Conservation (phyloP, 2,329 filamentous ascomycete species). For the Hortaea werneckii region DNA sequence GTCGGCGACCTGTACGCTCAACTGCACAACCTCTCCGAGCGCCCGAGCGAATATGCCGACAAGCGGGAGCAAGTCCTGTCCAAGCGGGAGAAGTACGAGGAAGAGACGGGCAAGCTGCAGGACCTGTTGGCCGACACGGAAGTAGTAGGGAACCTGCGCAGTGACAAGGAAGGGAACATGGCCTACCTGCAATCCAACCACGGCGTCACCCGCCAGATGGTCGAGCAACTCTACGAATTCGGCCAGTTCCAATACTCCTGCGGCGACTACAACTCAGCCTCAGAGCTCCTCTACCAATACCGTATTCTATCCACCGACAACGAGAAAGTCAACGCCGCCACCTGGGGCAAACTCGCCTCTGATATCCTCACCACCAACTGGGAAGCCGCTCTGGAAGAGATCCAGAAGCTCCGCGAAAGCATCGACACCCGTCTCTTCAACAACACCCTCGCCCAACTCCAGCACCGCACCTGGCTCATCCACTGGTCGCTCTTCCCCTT, state of each 20-base stretch:
- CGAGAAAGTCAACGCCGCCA: slow-evolving; percentile 90
- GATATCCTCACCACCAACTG: slow-evolving; percentile 94
- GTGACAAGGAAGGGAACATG: slow-evolving; percentile 98
- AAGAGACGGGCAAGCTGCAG: slow-evolving; percentile 80
- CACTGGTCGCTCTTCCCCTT: slow-evolving; percentile 99
- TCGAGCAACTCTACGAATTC: slow-evolving; percentile 89
- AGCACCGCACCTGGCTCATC: slow-evolving; percentile 92
- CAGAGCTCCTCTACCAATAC: slow-evolving; percentile 94
- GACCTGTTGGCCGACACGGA: slow-evolving; percentile 79
- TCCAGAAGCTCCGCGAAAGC: slow-evolving; percentile 78
- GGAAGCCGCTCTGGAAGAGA: slow-evolving; percentile 85
- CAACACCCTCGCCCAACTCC: slow-evolving; percentile 89
- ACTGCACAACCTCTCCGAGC: slow-evolving; percentile 66
- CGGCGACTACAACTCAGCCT: slow-evolving; percentile 81
- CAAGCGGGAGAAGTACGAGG: slow-evolving; percentile 71
- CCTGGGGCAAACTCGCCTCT: slow-evolving; percentile 94
- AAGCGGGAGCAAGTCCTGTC: slow-evolving; percentile 83
- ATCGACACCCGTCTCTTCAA: slow-evolving; percentile 94
- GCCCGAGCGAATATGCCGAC: slow-evolving; percentile 75
- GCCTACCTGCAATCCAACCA: slow-evolving; percentile 96
- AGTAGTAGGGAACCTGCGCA: slow-evolving; percentile 81
- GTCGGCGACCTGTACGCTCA: slow-evolving; percentile 86
- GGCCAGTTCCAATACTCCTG: slow-evolving; percentile 98
- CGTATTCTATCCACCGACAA: slow-evolving; percentile 96
- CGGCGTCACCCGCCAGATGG: slow-evolving; percentile 88